A percentile compares a stretch with the other conserved stretches of the same genome.
These are phyloP conservation scores for Teratosphaeria viscida DNA, from an alignment of 2,329 filamentous ascomycete species.

Conservation along the genomic window DNA sequence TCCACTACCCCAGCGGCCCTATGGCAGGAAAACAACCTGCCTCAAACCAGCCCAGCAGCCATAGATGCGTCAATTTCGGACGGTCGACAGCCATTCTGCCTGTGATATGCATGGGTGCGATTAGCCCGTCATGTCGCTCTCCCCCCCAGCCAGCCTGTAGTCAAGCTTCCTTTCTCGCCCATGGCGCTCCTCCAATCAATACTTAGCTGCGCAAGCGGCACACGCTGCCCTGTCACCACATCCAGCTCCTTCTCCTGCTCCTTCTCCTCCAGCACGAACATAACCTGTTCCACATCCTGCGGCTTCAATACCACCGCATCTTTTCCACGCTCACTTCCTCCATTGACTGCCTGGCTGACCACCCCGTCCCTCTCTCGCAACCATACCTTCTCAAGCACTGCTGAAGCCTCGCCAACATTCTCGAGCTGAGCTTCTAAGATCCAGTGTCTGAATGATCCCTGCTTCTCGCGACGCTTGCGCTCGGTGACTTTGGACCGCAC, in stretches of 20 bases:
- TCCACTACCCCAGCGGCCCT: no score
- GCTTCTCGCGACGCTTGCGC: slow-evolving; percentile 26
- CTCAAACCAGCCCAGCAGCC: no score
- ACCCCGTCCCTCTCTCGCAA: slow-evolving; percentile 21
- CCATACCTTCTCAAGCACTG: slow-evolving; percentile 58
- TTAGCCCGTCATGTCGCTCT: slow-evolving; percentile 10
- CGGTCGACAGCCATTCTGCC: not conserved
- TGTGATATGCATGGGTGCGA: not conserved
- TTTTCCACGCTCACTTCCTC: slow-evolving; percentile 10
- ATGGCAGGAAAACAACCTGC: no score
- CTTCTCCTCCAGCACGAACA: slow-evolving; percentile 51
- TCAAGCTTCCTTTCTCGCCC: slow-evolving; percentile 79
- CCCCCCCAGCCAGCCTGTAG: slow-evolving; percentile 58
- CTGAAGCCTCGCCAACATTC: slow-evolving; percentile 76
- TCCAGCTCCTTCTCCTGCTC: slow-evolving; percentile 17
- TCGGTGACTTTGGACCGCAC: slow-evolving; percentile 81
- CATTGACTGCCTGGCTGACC: slow-evolving; percentile 20
- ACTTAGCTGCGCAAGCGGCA: slow-evolving; percentile 68
- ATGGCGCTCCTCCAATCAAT: slow-evolving; percentile 84
- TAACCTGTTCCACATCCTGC: slow-evolving; percentile 55
- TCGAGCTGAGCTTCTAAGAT: slow-evolving; percentile 89
- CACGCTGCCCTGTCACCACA: slow-evolving; percentile 28
- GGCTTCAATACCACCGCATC: slow-evolving; percentile 43
- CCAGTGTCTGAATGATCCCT: slow-evolving; percentile 41
- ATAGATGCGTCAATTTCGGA: not conserved